Conservation (phyloP, 148 eudicot genomes). For the Rhododendron henanense region DNA sequence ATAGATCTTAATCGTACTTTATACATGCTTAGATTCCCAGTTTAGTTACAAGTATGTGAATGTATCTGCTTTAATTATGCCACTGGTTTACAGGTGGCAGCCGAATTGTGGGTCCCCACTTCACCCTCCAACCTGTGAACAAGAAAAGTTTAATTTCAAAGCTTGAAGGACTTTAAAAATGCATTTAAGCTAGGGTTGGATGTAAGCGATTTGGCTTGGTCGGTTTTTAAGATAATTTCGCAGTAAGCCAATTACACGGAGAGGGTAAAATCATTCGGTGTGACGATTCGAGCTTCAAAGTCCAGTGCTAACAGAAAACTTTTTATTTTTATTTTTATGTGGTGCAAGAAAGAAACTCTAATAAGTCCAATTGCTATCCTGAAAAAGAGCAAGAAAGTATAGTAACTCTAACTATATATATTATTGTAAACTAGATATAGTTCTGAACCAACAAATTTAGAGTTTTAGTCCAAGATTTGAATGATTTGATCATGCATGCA, state of each 20-base stretch:
- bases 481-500: neutral
- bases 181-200: neutral
- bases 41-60: neutral
- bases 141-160: neutral
- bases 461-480: neutral
- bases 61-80: neutral
- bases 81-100: neutral
- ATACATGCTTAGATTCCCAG: neutral
- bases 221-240: neutral
- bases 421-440: neutral
- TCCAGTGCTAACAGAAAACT: neutral
- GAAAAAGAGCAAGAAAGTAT: neutral
- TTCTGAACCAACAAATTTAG: neutral
- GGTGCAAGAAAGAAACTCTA: neutral
- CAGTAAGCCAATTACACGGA: too few species aligned
- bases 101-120: neutral
- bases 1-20: slow-evolving; percentile 6
- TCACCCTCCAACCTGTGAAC: neutral
- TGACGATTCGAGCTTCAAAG: neutral
- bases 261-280: too few species aligned
- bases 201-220: neutral
- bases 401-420: neutral
- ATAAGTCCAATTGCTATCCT: neutral
- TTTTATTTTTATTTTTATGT: neutral
- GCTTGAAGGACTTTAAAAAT: neutral